Evolutionary conservation across 2,329 filamentous ascomycete species (phyloP).

Genomic region (Apiospora aurea): DNA sequence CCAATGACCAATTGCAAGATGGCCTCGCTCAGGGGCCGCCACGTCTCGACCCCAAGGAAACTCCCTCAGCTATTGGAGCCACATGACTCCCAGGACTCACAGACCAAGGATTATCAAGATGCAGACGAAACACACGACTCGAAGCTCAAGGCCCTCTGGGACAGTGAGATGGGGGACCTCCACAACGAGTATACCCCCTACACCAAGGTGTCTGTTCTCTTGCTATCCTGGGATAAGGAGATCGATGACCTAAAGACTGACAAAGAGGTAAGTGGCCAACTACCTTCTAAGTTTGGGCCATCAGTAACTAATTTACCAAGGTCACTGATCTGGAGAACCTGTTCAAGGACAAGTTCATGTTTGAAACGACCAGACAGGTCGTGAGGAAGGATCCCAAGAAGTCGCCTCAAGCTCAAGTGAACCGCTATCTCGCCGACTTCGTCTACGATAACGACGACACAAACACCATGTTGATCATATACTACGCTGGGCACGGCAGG

Average conservation of each 20-base stretch:
- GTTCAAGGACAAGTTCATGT: neutral
- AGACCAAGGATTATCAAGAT: neutral
- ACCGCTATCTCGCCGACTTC: neutral
- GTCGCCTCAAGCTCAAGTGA: neutral
- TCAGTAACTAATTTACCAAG: neutral
- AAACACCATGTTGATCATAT: slow-evolving; percentile 1
- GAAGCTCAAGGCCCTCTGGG: neutral
- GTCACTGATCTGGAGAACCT: neutral
- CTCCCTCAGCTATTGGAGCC: neutral
- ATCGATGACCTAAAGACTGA: neutral
- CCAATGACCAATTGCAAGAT: neutral
- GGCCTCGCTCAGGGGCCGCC: neutral
- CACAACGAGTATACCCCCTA: neutral
- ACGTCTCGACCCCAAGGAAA: neutral
- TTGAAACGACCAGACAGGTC: neutral
- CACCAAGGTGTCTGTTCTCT: neutral
- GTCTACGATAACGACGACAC: neutral
- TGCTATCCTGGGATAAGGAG: neutral
- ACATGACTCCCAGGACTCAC: neutral
- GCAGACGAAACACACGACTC: neutral
- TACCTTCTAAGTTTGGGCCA: neutral
- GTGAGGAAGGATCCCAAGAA: neutral
- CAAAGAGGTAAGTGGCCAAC: neutral
- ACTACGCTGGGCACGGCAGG: neutral
- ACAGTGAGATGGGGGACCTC: neutral